phyloP scores from a whole-genome alignment of 306 rosid species.

The Senna siamea region DNA sequence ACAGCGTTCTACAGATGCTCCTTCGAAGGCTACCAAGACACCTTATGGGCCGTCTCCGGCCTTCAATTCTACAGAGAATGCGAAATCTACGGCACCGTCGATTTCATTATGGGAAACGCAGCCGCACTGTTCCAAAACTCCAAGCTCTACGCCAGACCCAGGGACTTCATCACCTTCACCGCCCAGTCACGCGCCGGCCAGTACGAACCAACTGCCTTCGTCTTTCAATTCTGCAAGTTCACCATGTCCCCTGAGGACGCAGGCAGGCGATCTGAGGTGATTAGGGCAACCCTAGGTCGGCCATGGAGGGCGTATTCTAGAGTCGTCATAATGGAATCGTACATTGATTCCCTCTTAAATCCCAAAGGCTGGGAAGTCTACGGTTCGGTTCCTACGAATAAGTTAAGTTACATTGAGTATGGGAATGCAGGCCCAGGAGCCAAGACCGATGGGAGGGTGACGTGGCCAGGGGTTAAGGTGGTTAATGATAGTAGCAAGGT shows the following conservation, averaged over 20 bases:
- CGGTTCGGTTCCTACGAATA: not conserved
- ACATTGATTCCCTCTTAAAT: not conserved
- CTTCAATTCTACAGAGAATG: conserved; percentile 16
- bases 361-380: conserved; percentile 21
- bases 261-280: not conserved
- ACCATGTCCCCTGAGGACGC: not conserved
- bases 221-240: conserved; percentile 8
- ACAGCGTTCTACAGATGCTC: conserved; percentile 13
- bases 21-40: conserved; percentile 25
- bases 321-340: conserved; percentile 9
- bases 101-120: conserved; percentile 8
- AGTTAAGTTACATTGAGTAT: not conserved
- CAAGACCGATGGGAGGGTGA: not conserved
- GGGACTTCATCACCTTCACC: not conserved
- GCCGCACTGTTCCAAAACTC: conserved; percentile 13
- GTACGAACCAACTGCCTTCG: not conserved
- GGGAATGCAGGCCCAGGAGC: not conserved
- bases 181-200: conserved; percentile 3
- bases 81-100: conserved; percentile 26
- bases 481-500: not conserved
- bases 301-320: conserved; percentile 24
- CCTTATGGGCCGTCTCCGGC: not conserved
- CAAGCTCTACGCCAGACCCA: conserved; percentile 4
- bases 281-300: not conserved
- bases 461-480: conserved; percentile 23